Conservation (phyloP, 1,284 basidiomycete species). For the Ustilago tritici region DNA sequence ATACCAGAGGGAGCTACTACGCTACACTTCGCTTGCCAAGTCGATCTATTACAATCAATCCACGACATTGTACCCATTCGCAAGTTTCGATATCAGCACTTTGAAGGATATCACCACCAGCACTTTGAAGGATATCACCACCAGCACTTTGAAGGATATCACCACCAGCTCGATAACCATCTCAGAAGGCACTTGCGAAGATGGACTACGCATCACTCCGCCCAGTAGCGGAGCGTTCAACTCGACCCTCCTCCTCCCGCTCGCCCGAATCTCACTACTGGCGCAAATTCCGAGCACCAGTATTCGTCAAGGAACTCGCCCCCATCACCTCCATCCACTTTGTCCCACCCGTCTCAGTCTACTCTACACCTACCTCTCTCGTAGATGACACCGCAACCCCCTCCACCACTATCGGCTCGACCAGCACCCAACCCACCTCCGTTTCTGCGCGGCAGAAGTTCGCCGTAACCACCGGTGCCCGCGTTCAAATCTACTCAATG, state of each 20-base stretch:
- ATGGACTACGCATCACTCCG: conserved; percentile 46
- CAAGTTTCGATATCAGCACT: no score
- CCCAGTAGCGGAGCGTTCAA: conserved; percentile 24
- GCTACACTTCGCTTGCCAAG: no score
- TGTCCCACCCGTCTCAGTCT: conserved; percentile 57
- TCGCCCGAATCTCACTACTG: conserved; percentile 65
- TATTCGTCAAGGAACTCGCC: conserved; percentile 67
- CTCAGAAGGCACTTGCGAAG: not conserved
- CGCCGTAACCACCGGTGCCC: conserved; percentile 92
- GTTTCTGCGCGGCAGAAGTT: conserved; percentile 74
- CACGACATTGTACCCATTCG: no score
- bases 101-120: not conserved
- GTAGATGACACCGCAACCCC: conserved; percentile 23
- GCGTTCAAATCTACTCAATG: conserved; percentile 95
- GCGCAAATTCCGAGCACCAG: conserved; percentile 63
- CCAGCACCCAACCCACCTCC: conserved; percentile 33
- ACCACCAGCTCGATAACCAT: not conserved
- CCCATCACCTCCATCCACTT: conserved; percentile 68
- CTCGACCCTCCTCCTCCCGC: conserved; percentile 36
- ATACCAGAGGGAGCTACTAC: no score
- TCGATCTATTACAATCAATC: no score
- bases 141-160: not conserved
- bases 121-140: no score
- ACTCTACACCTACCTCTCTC: conserved; percentile 22
- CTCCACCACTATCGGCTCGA: conserved; percentile 27